Conservation (phyloP, 1,139 yeast species). For the Scheffersomyces illinoinensis region DNA sequence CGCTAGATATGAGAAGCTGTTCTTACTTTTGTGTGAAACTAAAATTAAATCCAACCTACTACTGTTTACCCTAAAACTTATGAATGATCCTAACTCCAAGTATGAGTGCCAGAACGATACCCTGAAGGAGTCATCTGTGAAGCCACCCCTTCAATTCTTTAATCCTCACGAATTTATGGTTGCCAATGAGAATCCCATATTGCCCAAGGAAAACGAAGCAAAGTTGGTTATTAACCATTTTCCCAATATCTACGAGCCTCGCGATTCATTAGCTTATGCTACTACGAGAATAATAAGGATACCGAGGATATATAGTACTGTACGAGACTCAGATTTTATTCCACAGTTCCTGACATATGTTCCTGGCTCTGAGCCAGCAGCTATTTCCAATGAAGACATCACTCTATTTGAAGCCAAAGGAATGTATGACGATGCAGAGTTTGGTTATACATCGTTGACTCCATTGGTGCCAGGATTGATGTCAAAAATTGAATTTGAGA, state of each 20-base stretch:
- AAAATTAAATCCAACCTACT: background rate
- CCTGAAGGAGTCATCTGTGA: background rate
- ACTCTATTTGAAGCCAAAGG: constrained; percentile 38
- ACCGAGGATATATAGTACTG: constrained; percentile 50
- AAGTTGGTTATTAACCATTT: constrained; percentile 61
- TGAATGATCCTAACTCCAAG: constrained; percentile 16
- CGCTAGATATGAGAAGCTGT: background rate
- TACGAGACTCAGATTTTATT: constrained; percentile 31
- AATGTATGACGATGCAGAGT: constrained; percentile 36
- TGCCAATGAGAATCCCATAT: constrained; percentile 26
- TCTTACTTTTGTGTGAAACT: background rate
- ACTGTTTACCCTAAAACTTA: background rate
- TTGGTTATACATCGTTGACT: constrained; percentile 55
- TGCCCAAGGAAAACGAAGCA: constrained; percentile 6
- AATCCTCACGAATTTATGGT: constrained; percentile 65
- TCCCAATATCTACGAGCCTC: constrained; percentile 51
- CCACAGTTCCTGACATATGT: constrained; percentile 60
- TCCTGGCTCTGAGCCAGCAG: constrained; percentile 75
- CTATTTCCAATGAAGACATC: constrained; percentile 26
- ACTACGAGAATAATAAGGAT: constrained; percentile 62
- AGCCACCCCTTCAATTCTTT: constrained; percentile 43
- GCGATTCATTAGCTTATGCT: constrained; percentile 25
- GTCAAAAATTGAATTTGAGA: constrained; percentile 33
- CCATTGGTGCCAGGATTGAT: constrained; percentile 51
- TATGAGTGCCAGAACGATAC: constrained; percentile 3